phyloP scores from a whole-genome alignment of 352 stramenopile species.

The Peronospora belbahrii region DNA sequence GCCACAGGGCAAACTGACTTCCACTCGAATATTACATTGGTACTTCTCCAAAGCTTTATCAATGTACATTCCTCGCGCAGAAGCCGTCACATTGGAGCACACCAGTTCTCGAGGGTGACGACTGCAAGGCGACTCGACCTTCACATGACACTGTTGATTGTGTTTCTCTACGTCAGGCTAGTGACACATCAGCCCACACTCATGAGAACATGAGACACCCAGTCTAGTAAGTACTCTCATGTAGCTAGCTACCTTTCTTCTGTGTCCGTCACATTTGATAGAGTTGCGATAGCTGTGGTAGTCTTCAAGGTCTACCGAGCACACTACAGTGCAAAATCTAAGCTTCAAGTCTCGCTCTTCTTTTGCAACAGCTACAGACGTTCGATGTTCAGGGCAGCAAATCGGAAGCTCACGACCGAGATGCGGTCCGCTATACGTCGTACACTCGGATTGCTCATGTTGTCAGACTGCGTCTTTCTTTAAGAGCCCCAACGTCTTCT shows the following conservation, averaged over 20 bases:
- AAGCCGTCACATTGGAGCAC: constrained; percentile 44
- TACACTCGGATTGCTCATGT: constrained; percentile 18
- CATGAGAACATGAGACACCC: constrained; percentile 57
- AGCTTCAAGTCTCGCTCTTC: constrained; percentile 45
- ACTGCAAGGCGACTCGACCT: constrained; percentile 57
- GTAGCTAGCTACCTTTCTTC: no score
- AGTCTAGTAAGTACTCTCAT: no score
- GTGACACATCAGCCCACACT: constrained; percentile 63
- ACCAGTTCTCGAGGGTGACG: constrained; percentile 42
- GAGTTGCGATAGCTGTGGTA: no score
- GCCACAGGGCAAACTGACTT: constrained; percentile 53
- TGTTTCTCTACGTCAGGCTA: constrained; percentile 49
- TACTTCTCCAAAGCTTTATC: constrained; percentile 40
- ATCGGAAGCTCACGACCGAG: constrained; percentile 59
- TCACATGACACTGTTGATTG: constrained; percentile 46
- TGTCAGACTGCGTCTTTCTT: constrained; percentile 39
- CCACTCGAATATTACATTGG: constrained; percentile 44
- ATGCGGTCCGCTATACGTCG: constrained; percentile 30
- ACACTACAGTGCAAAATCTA: constrained; percentile 73
- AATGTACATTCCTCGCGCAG: constrained; percentile 18
- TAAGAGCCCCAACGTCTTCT: constrained; percentile 58
- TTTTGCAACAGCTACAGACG: constrained; percentile 26
- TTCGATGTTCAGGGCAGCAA: constrained; percentile 70
- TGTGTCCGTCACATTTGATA: no score
- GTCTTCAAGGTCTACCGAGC: constrained; percentile 41